Evolutionary conservation across 352 stramenopile species (phyloP).

Genomic region (Phytophthora fragariae): DNA sequence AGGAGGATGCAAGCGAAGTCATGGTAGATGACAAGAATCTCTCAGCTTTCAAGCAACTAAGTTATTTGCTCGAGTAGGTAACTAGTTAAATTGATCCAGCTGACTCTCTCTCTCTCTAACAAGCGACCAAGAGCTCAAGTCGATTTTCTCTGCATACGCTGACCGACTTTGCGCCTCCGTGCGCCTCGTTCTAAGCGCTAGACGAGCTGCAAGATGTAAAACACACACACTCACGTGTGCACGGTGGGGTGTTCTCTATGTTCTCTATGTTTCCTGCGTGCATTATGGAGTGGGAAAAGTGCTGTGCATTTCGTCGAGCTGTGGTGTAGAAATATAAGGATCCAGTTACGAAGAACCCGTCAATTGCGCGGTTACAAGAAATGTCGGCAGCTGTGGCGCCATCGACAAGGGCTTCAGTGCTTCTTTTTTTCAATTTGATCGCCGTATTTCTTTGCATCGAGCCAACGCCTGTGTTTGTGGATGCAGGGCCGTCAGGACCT

Average conservation of each 20-base stretch:
- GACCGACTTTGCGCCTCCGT: too few relatives aligned
- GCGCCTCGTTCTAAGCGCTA: too few relatives aligned
- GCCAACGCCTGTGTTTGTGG: not conserved
- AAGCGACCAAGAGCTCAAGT: too few relatives aligned
- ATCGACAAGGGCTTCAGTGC: too few relatives aligned
- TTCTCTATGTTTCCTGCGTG: not conserved
- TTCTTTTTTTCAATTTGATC: not conserved
- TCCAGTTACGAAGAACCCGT: not conserved
- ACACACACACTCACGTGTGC: not conserved
- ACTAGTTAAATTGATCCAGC: too few relatives aligned
- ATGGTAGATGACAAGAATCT: too few relatives aligned
- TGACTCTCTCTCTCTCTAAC: too few relatives aligned
- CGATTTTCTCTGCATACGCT: too few relatives aligned
- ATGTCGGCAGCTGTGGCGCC: not conserved
- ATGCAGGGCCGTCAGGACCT: not conserved
- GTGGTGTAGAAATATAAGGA: not conserved
- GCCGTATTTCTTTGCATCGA: not conserved
- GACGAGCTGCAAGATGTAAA: not conserved
- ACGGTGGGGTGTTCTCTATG: not conserved
- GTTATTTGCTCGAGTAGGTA: too few relatives aligned
- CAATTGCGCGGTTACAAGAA: not conserved
- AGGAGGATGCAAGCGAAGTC: too few relatives aligned
- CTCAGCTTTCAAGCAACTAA: too few relatives aligned
- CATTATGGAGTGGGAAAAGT: not conserved
- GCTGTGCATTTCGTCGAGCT: not conserved